phyloP scores from a whole-genome alignment of 306 rosid species.

The Aeschynomene evenia region DNA sequence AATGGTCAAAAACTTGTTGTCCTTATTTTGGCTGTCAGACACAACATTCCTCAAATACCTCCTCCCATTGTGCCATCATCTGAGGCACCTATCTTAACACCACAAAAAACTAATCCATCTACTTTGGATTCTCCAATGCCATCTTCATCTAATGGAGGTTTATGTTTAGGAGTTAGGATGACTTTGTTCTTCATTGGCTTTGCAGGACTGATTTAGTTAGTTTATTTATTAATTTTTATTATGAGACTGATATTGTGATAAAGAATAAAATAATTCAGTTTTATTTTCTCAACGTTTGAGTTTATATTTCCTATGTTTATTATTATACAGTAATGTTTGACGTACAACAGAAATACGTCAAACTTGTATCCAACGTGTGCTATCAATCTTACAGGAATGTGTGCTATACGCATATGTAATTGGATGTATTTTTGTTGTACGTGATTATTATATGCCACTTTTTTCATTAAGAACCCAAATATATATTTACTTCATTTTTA shows the following conservation, averaged over 20 bases:
- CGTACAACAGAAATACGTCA: too few relatives aligned
- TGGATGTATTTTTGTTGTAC: too few relatives aligned
- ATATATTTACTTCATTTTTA: too few relatives aligned
- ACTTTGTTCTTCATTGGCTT: conserved; percentile 20
- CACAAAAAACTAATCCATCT: background rate
- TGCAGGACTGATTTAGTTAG: conserved; percentile 20
- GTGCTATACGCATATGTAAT: too few relatives aligned
- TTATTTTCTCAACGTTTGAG: background rate
- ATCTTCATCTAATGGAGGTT: background rate
- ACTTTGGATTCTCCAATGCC: conserved; percentile 12
- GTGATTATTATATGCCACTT: too few relatives aligned
- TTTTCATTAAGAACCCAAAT: too few relatives aligned
- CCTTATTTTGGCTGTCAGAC: conserved; percentile 49
- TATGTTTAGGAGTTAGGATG: conserved; percentile 16
- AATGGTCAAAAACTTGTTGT: conserved; percentile 55
- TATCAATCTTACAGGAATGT: background rate
- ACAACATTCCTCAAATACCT: background rate
- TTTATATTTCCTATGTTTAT: background rate
- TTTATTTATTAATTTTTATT: background rate
- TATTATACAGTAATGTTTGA: background rate
- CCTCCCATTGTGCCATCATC: background rate
- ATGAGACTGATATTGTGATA: background rate
- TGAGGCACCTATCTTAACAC: background rate
- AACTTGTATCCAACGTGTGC: too few relatives aligned
- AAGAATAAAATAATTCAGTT: background rate